Percentiles rank a stretch among this genome's conserved stretches.
These are phyloP conservation scores for Dryas alaskensis DNA, from an alignment of 306 rosid species.

Conservation along the genomic window DNA sequence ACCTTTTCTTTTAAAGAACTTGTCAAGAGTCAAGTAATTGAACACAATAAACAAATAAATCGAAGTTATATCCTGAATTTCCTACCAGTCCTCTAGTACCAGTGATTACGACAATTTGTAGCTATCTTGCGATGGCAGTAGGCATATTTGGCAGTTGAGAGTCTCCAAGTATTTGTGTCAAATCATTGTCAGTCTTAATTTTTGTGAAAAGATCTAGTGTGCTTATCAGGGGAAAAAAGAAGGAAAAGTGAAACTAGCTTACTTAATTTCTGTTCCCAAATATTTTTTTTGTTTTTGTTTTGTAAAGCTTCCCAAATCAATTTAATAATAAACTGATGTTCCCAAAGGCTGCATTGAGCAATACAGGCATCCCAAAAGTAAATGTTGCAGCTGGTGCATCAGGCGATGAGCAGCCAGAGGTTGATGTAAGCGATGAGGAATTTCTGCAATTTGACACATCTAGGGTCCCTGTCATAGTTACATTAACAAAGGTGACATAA, in stretches of 20 bases:
- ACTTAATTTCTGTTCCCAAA: background rate
- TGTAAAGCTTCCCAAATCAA: background rate
- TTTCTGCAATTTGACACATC: slow-evolving; percentile 85
- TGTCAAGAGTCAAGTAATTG: background rate
- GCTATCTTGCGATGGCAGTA: background rate
- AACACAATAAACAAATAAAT: background rate
- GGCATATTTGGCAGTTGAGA: background rate
- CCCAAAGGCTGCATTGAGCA: slow-evolving; percentile 79
- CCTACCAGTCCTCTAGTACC: background rate
- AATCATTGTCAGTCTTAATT: background rate
- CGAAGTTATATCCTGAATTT: background rate
- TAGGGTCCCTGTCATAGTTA: slow-evolving; percentile 72
- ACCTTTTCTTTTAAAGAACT: background rate
- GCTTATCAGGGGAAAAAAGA: too few relatives aligned
- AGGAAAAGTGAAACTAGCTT: background rate
- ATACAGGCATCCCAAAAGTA: slow-evolving; percentile 82
- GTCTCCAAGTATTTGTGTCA: background rate
- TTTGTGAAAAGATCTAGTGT: background rate
- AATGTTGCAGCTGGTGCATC: slow-evolving; percentile 54
- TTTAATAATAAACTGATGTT: slow-evolving; percentile 18
- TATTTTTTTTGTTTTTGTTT: too few relatives aligned
- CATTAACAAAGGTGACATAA: slow-evolving; percentile 68
- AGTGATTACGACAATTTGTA: background rate
- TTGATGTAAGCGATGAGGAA: slow-evolving; percentile 82
- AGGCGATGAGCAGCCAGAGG: slow-evolving; percentile 66